Evolutionary conservation across 768 basidiomycete species (phyloP).

Genomic region (Collybiopsis luxurians): DNA sequence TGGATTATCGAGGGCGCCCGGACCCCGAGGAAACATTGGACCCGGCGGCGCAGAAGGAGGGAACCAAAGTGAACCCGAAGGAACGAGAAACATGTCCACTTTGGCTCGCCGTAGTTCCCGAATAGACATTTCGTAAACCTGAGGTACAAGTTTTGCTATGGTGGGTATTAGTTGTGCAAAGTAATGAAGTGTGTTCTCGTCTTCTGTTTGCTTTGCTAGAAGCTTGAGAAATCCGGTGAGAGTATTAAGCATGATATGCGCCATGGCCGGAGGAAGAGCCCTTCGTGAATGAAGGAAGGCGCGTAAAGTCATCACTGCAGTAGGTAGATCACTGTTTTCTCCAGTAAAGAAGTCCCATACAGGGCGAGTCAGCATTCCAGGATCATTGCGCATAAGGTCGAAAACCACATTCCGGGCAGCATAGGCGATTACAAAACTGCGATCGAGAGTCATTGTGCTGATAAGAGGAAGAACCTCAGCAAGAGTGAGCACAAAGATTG

Average conservation of each 20-base stretch:
- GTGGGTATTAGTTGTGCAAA: conserved; percentile 57
- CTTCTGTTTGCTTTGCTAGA: conserved; percentile 41
- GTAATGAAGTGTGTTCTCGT: conserved; percentile 40
- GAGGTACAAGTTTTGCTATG: conserved; percentile 54
- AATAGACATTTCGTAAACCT: conserved; percentile 71
- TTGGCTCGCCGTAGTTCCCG: conserved; percentile 74
- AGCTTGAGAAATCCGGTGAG: conserved; percentile 66
- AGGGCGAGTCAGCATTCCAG: conserved; percentile 60
- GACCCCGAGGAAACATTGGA: conserved; percentile 58
- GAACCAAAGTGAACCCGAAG: conserved; percentile 73
- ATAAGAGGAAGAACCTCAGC: conserved; percentile 53
- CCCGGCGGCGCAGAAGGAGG: conserved; percentile 48
- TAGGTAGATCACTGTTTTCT: conserved; percentile 41
- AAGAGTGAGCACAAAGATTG: conserved; percentile 65
- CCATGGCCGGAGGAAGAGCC: conserved; percentile 58
- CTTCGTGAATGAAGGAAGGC: conserved; percentile 54
- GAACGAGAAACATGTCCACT: conserved; percentile 64
- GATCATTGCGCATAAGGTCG: conserved; percentile 75
- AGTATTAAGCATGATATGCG: conserved; percentile 69
- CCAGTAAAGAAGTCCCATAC: conserved; percentile 58
- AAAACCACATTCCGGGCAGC: conserved; percentile 55
- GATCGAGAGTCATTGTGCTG: conserved; percentile 49
- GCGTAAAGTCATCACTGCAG: conserved; percentile 51
- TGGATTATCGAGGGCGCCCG: conserved; percentile 31
- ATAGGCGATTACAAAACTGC: conserved; percentile 50